Conservation (phyloP, 2,329 filamentous ascomycete genomes). For the Hypoxylon sp. region DNA sequence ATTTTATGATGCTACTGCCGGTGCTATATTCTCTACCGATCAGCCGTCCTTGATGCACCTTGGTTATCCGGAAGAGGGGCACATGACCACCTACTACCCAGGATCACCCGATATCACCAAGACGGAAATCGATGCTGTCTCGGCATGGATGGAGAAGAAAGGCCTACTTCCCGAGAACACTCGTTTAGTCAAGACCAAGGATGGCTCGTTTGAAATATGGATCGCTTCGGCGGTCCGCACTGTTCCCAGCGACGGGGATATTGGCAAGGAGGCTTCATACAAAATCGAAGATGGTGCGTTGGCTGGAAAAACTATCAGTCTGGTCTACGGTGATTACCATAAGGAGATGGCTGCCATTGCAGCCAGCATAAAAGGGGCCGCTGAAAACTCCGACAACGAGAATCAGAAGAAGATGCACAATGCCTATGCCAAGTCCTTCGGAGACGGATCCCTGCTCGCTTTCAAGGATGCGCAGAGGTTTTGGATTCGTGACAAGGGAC, state of each 20-base stretch:
- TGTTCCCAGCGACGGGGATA: constrained; percentile 73
- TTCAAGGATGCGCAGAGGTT: constrained; percentile 84
- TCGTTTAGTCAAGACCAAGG: constrained; percentile 73
- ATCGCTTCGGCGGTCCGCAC: constrained; percentile 75
- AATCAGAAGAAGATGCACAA: constrained; percentile 68
- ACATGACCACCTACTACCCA: constrained; percentile 86
- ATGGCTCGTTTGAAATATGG: constrained; percentile 76
- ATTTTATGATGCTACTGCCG: constrained; percentile 75
- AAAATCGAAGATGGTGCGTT: constrained; percentile 69
- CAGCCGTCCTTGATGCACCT: constrained; percentile 77
- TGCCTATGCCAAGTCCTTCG: constrained; percentile 81
- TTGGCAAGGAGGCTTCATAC: constrained; percentile 73
- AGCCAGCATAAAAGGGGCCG: constrained; percentile 75
- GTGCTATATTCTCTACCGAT: constrained; percentile 77
- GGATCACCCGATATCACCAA: constrained; percentile 80
- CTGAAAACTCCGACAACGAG: constrained; percentile 76
- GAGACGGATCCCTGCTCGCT: constrained; percentile 77
- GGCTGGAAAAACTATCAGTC: constrained; percentile 74
- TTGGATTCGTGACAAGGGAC: constrained; percentile 87
- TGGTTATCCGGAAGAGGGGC: constrained; percentile 78
- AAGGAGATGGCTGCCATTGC: constrained; percentile 78
- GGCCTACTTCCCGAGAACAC: constrained; percentile 81
- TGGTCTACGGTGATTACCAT: constrained; percentile 80
- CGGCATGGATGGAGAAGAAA: constrained; percentile 79
- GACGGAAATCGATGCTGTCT: constrained; percentile 77